These are phyloP conservation scores for Ajuga chamaepitys DNA, from an alignment of 257 asterid species.

Conservation along the genomic window DNA sequence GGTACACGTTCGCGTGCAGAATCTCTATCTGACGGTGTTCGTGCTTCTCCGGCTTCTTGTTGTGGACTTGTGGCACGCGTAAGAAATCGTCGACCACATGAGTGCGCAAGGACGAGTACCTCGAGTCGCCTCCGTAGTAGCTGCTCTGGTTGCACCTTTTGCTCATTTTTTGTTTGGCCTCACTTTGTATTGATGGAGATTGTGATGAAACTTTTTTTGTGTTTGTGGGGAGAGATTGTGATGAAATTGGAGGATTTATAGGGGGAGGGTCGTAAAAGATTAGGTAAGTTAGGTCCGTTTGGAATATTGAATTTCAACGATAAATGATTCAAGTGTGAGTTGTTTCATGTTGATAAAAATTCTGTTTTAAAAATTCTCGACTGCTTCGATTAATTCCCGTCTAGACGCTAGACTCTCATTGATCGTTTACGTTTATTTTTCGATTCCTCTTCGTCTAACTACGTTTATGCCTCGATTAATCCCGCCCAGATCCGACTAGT, in stretches of 20 bases:
- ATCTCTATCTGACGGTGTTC: not conserved
- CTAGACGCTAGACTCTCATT: too few species aligned
- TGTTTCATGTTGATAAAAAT: too few species aligned
- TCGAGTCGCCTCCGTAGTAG: conserved; percentile 19
- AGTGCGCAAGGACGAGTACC: conserved; percentile 30
- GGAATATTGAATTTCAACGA: too few species aligned
- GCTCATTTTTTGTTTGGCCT: conserved; percentile 11
- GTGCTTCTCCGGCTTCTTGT: conserved; percentile 1
- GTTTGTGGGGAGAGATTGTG: not conserved
- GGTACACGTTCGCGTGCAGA: conserved; percentile 14
- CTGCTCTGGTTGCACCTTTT: conserved; percentile 10
- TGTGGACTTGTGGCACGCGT: conserved; percentile 6
- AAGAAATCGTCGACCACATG: conserved; percentile 16
- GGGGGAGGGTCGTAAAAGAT: not conserved
- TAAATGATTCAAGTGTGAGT: too few species aligned
- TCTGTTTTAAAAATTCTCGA: too few species aligned
- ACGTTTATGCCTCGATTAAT: too few species aligned
- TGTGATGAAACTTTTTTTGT: not conserved
- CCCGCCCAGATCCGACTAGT: too few species aligned
- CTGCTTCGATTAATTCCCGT: too few species aligned
- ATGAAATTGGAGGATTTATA: conserved; percentile 21
- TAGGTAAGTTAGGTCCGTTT: too few species aligned
- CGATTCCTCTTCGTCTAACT: too few species aligned
- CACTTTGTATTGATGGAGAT: too few species aligned
- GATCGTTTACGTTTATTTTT: too few species aligned